A percentile compares a stretch with the other conserved stretches of the same genome.
These are phyloP conservation scores for Fusarium guadeloupense DNA, from an alignment of 2,329 filamentous ascomycete genomes.

Conservation along the genomic window DNA sequence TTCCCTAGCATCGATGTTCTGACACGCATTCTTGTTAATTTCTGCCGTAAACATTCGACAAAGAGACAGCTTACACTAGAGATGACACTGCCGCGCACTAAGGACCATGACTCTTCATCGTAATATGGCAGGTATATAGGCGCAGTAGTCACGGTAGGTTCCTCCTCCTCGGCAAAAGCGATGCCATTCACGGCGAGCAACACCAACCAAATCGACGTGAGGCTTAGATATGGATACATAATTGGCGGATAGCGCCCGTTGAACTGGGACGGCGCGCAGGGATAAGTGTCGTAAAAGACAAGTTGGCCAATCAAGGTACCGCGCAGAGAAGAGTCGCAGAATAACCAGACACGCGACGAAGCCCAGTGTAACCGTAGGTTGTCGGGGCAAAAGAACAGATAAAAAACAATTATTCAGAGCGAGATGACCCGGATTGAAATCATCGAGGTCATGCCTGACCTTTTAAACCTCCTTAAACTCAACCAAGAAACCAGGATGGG, in stretches of 20 bases:
- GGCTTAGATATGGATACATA: slow-evolving; percentile 21
- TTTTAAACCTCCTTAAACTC: slow-evolving; percentile 9
- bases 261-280: slow-evolving; percentile 9
- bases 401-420: neutral
- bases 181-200: slow-evolving; percentile 41
- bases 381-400: neutral
- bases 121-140: slow-evolving; percentile 59
- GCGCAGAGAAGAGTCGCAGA: neutral
- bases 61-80: slow-evolving; percentile 49
- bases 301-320: slow-evolving; percentile 8
- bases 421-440: neutral
- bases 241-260: neutral
- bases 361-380: neutral
- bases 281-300: neutral
- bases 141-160: slow-evolving; percentile 51
- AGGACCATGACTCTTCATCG: slow-evolving; percentile 52
- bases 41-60: neutral
- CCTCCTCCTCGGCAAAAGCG: slow-evolving; percentile 30
- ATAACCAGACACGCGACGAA: neutral
- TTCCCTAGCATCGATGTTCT: slow-evolving; percentile 45
- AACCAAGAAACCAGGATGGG: slow-evolving; percentile 13
- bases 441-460: neutral
- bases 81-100: slow-evolving; percentile 57
- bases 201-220: slow-evolving; percentile 34
- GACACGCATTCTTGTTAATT: neutral